phyloP scores from a whole-genome alignment of 352 stramenopile species.

The Phytophthora crassamura region DNA sequence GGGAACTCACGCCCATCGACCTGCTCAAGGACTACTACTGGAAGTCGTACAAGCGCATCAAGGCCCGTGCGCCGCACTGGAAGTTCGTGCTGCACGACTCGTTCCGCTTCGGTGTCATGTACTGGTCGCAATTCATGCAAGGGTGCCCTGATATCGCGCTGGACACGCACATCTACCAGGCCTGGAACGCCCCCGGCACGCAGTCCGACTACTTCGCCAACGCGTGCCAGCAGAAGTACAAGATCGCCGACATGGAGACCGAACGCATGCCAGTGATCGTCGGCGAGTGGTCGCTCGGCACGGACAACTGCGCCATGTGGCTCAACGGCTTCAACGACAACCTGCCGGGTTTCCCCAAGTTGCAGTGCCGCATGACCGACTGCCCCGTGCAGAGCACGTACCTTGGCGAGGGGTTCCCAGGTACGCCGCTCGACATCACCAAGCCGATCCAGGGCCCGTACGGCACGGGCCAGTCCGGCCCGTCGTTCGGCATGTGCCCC shows the following conservation, averaged over 20 bases:
- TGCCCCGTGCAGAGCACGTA: conserved; percentile 90
- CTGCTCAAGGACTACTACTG: conserved; percentile 96
- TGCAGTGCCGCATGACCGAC: conserved; percentile 88
- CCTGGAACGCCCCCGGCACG: conserved; percentile 76
- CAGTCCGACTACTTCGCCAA: conserved; percentile 89
- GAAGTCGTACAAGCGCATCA: conserved; percentile 96
- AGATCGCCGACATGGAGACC: conserved; percentile 91
- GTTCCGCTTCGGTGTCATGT: conserved; percentile 90
- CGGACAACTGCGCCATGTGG: conserved; percentile 88
- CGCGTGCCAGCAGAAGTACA: conserved; percentile 90
- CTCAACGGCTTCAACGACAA: conserved; percentile 90
- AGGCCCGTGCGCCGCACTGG: conserved; percentile 92
- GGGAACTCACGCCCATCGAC: conserved; percentile 94
- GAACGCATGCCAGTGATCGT: conserved; percentile 94
- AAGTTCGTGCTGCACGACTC: conserved; percentile 97
- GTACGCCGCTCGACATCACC: conserved; percentile 86
- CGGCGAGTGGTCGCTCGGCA: conserved; percentile 94
- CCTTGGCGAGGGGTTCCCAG: conserved; percentile 88
- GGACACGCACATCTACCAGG: conserved; percentile 97
- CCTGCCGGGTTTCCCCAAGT: conserved; percentile 91
- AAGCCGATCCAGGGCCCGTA: conserved; percentile 90
- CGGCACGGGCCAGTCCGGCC: conserved; percentile 81
- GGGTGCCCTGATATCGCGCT: conserved; percentile 93
- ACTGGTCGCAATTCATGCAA: conserved; percentile 79
- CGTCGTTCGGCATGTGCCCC: conserved; percentile 89